Conservation (phyloP, 1,284 basidiomycete species). For the Exobasidium rhododendri region DNA sequence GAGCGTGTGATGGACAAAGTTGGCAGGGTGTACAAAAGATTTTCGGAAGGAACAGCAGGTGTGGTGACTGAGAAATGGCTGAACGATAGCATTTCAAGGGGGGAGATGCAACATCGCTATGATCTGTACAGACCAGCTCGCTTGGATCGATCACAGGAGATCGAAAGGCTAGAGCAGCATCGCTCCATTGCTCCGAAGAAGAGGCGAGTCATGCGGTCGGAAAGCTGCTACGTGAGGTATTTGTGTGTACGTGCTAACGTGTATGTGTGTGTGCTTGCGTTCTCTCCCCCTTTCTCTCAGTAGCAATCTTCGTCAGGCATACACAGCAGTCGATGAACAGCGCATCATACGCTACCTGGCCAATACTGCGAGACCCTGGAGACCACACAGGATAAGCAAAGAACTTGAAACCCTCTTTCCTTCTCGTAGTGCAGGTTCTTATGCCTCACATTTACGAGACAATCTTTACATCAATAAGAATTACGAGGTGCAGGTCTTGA, state of each 20-base stretch:
- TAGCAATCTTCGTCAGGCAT: background rate
- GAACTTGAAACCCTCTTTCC: background rate
- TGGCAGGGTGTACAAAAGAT: background rate
- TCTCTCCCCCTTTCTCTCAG: background rate
- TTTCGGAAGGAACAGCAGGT: background rate
- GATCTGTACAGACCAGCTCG: background rate
- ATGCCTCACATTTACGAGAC: background rate
- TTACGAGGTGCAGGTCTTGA: background rate
- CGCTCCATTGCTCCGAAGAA: background rate
- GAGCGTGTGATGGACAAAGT: background rate
- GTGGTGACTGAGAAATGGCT: background rate
- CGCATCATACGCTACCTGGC: background rate
- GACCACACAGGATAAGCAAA: background rate
- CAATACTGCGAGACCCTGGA: background rate
- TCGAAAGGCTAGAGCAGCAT: background rate
- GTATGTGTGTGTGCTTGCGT: no score
- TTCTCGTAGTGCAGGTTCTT: background rate
- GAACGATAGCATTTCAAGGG: background rate
- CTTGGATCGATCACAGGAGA: background rate
- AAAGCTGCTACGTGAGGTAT: no score
- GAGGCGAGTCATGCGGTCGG: background rate
- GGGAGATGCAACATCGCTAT: background rate
- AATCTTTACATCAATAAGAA: constrained; percentile 1
- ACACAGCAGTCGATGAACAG: background rate
- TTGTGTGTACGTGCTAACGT: no score